Evolutionary conservation across 768 basidiomycete species (phyloP).

Genomic region (Pleurotus djamor): DNA sequence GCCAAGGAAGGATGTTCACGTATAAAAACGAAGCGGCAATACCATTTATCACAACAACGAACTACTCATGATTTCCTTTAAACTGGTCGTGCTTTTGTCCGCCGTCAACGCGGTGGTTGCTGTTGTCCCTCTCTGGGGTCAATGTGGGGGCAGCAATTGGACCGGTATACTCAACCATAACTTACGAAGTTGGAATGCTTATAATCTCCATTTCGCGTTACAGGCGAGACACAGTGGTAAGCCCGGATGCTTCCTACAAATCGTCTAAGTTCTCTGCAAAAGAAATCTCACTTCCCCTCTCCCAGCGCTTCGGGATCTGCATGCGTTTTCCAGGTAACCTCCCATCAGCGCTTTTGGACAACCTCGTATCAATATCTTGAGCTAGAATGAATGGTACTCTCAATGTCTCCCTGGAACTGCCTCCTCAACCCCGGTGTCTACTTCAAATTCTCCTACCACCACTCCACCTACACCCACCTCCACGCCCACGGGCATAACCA

Average conservation of each 20-base stretch:
- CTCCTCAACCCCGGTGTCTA: not conserved
- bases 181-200: not conserved
- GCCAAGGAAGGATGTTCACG: no score
- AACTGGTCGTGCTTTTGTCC: no score
- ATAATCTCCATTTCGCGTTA: not conserved
- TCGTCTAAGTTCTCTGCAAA: not conserved
- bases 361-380: not conserved
- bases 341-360: not conserved
- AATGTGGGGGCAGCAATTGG: slow-evolving; percentile 19
- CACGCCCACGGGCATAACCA: not conserved
- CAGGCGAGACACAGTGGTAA: slow-evolving; percentile 17
- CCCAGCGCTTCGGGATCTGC: slow-evolving; percentile 14
- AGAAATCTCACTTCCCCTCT: not conserved
- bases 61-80: no score
- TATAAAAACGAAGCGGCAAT: no score
- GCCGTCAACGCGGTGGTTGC: no score
- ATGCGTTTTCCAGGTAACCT: not conserved
- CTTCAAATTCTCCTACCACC: not conserved
- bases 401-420: not conserved
- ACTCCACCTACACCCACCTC: not conserved
- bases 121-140: slow-evolving; percentile 18
- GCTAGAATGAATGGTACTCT: not conserved
- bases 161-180: slow-evolving; percentile 12
- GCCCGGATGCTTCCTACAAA: not conserved
- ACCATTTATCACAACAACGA: no score